phyloP scores from a whole-genome alignment of 345 rosid species.

The Gossypium stocksii region DNA sequence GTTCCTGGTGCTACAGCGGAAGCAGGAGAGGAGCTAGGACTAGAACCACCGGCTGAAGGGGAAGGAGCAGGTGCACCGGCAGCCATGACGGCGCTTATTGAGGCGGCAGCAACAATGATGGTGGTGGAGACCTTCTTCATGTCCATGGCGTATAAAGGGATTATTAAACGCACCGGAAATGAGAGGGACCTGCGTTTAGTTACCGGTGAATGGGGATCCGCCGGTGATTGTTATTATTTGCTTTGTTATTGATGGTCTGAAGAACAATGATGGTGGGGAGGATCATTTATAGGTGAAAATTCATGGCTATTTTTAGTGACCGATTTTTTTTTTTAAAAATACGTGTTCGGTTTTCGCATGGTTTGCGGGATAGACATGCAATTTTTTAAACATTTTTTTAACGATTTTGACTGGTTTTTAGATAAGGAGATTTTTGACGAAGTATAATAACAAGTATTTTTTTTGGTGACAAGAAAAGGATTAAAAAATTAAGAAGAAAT shows the following conservation, averaged over 20 bases:
- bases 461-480: too few species aligned
- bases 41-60: conserved; percentile 8
- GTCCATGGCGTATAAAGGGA: conserved; percentile 38
- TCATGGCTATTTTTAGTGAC: background rate
- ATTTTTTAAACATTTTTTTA: background rate
- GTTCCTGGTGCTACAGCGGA: conserved; percentile 26
- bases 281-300: background rate
- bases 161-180: background rate
- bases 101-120: conserved; percentile 48
- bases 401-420: background rate
- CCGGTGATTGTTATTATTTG: background rate
- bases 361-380: background rate
- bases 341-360: conserved; percentile 15
- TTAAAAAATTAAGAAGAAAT: too few species aligned
- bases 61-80: conserved; percentile 11
- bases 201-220: background rate
- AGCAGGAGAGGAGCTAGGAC: conserved; percentile 33
- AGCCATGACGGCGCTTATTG: conserved; percentile 53
- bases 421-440: background rate
- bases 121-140: conserved; percentile 65
- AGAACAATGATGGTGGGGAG: background rate
- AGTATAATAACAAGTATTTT: too few species aligned
- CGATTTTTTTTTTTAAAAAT: background rate
- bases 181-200: background rate
- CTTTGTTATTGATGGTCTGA: background rate